Evolutionary conservation across 768 basidiomycete genomes (phyloP), one percentile per base, ranked within the genome.

Genomic region (Lentinus brumalis): DNA sequence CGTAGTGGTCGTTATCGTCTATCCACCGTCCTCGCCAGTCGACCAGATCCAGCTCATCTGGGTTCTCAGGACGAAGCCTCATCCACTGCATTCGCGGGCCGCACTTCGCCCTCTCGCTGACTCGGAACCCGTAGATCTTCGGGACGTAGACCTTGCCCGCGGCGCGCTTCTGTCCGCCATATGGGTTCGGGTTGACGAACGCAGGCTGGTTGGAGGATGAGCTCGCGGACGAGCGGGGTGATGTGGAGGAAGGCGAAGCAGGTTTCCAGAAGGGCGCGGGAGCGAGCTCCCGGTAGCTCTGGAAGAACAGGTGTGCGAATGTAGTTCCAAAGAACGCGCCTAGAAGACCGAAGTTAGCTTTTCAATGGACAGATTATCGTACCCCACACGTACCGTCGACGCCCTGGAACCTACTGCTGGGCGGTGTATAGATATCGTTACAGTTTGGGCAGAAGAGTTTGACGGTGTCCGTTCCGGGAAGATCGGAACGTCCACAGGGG

Each of bases 311-410:
- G 70, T 98, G 95, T 1, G 96, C 82, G 74, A 99, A 99, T n/a
- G 96, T 98, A 0, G 96, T 98, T 21, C 97, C 97, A 78, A 99
- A 99, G 79, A 98, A 99, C 11, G 97, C 97, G 63, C 96, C 96
- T 98, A 63, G 39, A 61, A 59, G 68, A 35, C 35, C 6, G 7
- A 35, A 7, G 7, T 35, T 35, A 35, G 35, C 11, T 64, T 41
- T 63, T 1, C 31, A 15, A 18, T 26, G 42, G 44, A 26, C 40
- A 39, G 6, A 10, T 21, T 14, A 31, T n/a, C 7, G 4, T 16
- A 18, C 8, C 9, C 18, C 8, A 4, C 44, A 45, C 87, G 68
- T 70, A 92, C 96, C 97, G 75, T 99, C 97, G 35, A 99, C 93
- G 40, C 92, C 91, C 70, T 94, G 92, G 75, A 94, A 99, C 61